These are phyloP conservation scores for Metroxylon sagu DNA, from an alignment of 176 grass and related monocot species.

Conservation along the genomic window DNA sequence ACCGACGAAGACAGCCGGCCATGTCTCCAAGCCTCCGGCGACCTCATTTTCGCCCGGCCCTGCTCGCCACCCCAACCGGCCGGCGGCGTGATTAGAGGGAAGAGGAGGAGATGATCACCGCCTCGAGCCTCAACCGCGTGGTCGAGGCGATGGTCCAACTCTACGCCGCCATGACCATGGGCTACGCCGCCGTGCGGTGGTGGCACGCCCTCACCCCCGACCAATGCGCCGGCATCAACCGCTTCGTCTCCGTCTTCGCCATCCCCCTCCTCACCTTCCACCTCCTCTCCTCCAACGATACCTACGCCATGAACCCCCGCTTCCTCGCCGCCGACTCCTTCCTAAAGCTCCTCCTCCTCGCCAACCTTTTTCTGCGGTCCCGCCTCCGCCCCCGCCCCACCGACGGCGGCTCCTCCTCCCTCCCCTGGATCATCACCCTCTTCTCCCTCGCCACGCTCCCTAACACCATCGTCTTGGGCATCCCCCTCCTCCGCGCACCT, in stretches of 20 bases:
- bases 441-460: constrained; percentile 81
- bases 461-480: constrained; percentile 90
- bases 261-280: constrained; percentile 65
- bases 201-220: constrained; percentile 49
- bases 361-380: constrained; percentile 45
- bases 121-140: constrained; percentile 10
- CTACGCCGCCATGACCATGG: constrained; percentile 65
- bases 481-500: constrained; percentile 71
- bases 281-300: constrained; percentile 69
- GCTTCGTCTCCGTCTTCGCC: constrained; percentile 73
- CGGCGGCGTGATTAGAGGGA: not conserved
- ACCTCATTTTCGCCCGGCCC: too few species aligned
- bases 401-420: constrained; percentile 2
- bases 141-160: constrained; percentile 82
- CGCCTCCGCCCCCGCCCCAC: constrained; percentile 13
- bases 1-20: too few species aligned
- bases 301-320: constrained; percentile 55
- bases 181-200: constrained; percentile 56
- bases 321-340: constrained; percentile 72
- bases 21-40: too few species aligned
- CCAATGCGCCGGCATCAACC: constrained; percentile 81
- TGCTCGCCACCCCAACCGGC: too few species aligned
- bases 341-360: constrained; percentile 53
- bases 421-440: constrained; percentile 60
- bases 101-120: constrained; percentile 18